Evolutionary conservation across 1,139 yeast species (phyloP).

Genomic region (Suhomyces bribrorum): DNA sequence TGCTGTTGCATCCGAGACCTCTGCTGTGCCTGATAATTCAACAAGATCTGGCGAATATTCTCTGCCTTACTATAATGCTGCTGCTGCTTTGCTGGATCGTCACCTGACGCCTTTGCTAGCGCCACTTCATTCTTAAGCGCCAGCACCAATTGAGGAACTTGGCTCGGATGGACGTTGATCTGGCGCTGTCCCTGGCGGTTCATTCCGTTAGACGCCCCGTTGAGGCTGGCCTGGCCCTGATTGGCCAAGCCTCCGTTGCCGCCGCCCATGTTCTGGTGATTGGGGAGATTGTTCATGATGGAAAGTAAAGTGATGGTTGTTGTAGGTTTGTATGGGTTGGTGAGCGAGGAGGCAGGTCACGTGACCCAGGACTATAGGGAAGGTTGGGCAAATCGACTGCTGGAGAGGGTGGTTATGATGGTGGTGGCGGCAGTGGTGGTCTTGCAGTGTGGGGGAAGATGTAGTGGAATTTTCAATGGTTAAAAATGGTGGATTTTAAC

Average conservation of each 20-base stretch:
- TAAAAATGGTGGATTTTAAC: too few species aligned
- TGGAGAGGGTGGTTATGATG: too few species aligned
- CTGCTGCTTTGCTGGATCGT: slow-evolving; percentile 67
- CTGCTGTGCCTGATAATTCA: slow-evolving; percentile 46
- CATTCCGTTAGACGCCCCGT: slow-evolving; percentile 3
- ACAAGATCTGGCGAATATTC: slow-evolving; percentile 53
- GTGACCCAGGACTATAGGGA: too few species aligned
- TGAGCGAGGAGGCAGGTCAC: not conserved
- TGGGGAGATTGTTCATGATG: slow-evolving; percentile 11
- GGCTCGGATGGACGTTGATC: slow-evolving; percentile 50
- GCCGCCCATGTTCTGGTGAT: slow-evolving; percentile 9
- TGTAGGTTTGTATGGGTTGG: not conserved
- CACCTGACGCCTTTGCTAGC: slow-evolving; percentile 55
- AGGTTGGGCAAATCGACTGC: too few species aligned
- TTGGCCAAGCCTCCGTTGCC: slow-evolving; percentile 4
- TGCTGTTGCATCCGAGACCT: slow-evolving; percentile 22
- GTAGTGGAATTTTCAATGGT: too few species aligned
- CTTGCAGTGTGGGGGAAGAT: too few species aligned
- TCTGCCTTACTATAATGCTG: slow-evolving; percentile 70
- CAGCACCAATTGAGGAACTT: slow-evolving; percentile 61
- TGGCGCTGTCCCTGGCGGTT: slow-evolving; percentile 18
- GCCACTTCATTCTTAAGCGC: slow-evolving; percentile 62
- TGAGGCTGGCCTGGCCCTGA: slow-evolving; percentile 3
- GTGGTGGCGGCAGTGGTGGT: too few species aligned
- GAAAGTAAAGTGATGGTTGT: not conserved